A percentile compares a stretch with the other conserved stretches of the same genome.
These are phyloP conservation scores for Ballota nigra DNA, from an alignment of 257 asterid species.

Conservation along the genomic window DNA sequence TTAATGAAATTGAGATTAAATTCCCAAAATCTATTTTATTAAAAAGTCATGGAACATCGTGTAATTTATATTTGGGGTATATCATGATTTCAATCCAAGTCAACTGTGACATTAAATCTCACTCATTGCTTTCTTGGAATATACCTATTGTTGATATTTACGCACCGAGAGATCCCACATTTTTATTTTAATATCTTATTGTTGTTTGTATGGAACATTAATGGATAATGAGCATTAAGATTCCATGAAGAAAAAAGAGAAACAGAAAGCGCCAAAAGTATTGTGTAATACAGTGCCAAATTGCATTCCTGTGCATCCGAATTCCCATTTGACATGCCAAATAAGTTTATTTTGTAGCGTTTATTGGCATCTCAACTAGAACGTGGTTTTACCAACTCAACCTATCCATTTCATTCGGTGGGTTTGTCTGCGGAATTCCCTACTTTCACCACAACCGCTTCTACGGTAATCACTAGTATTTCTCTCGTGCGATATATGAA, in stretches of 20 bases:
- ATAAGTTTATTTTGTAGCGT: background rate
- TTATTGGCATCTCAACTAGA: background rate
- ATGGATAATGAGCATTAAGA: background rate
- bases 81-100: background rate
- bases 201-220: background rate
- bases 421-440: too few species aligned
- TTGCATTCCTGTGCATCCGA: too few species aligned
- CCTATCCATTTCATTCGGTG: background rate
- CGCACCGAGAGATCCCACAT: slow-evolving; percentile 21
- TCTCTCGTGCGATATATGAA: too few species aligned
- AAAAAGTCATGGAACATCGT: too few species aligned
- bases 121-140: background rate
- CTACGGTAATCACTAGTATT: too few species aligned
- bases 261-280: background rate
- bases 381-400: background rate
- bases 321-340: background rate
- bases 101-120: background rate
- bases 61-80: too few species aligned
- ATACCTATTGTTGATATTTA: slow-evolving; percentile 38
- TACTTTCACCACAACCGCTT: too few species aligned
- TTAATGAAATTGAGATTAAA: too few species aligned
- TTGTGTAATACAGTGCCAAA: background rate
- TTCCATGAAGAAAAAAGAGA: background rate
- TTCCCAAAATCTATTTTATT: too few species aligned
- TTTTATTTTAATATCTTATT: too few species aligned